These are phyloP conservation scores for Salix dunnii DNA, from an alignment of 345 rosid genomes.

Conservation along the genomic window DNA sequence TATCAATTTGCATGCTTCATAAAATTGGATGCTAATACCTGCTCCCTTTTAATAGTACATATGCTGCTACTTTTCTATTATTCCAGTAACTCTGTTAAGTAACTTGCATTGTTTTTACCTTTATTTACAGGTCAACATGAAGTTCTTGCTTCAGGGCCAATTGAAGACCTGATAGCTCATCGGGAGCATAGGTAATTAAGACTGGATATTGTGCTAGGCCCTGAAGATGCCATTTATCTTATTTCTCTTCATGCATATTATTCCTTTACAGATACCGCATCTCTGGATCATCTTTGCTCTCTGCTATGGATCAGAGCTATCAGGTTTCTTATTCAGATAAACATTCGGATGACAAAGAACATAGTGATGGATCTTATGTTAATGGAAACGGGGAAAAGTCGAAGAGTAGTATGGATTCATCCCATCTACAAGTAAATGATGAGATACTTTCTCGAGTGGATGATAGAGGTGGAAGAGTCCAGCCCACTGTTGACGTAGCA, in stretches of 20 bases:
- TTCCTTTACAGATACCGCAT: constrained; percentile 82
- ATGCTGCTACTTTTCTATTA: neutral
- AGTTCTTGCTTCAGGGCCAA: constrained; percentile 97
- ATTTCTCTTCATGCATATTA: constrained; percentile 11
- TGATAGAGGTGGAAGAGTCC: constrained; percentile 84
- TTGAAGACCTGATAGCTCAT: constrained; percentile 96
- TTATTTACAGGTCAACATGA: constrained; percentile 80
- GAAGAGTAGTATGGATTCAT: constrained; percentile 39
- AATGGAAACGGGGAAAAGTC: constrained; percentile 38
- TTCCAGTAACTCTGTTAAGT: neutral
- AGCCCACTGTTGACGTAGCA: constrained; percentile 90
- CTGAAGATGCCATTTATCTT: constrained; percentile 5
- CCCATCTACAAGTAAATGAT: constrained; percentile 52
- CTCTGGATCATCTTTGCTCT: constrained; percentile 86
- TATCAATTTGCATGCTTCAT: neutral
- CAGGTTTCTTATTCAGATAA: constrained; percentile 70
- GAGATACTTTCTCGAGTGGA: constrained; percentile 66
- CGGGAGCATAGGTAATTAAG: constrained; percentile 91
- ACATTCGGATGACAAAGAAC: constrained; percentile 64
- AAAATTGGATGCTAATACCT: neutral
- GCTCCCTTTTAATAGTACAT: neutral
- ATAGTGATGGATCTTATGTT: constrained; percentile 47
- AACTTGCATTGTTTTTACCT: constrained; percentile 3
- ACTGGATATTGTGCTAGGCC: neutral
- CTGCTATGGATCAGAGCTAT: constrained; percentile 98